Conservation (phyloP, 495 filamentous ascomycete species). For the Hypoxylon cercidicola region DNA sequence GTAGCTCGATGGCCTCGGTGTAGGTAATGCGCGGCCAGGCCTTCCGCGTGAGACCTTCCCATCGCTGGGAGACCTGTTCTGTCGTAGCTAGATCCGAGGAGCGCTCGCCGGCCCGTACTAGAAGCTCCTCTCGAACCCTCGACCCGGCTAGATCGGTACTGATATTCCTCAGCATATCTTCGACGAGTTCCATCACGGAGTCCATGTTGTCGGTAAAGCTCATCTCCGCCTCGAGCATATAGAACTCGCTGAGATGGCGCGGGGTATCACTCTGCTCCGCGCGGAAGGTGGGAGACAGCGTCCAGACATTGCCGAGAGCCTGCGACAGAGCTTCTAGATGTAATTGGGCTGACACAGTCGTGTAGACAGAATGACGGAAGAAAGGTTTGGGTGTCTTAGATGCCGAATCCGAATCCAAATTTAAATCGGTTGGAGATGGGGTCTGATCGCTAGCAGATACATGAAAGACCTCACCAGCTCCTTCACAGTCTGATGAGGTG, state of each 20-base stretch:
- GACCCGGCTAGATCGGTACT: slow-evolving; percentile 64
- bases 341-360: slow-evolving; percentile 94
- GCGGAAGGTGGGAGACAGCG: slow-evolving; percentile 90
- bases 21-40: slow-evolving; percentile 90
- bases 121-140: slow-evolving; percentile 68
- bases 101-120: slow-evolving; percentile 43
- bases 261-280: slow-evolving; percentile 95
- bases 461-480: slow-evolving; percentile 94
- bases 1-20: slow-evolving; percentile 73
- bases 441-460: slow-evolving; percentile 56
- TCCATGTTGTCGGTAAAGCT: slow-evolving; percentile 77
- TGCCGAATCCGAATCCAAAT: too few species aligned
- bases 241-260: slow-evolving; percentile 96
- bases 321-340: slow-evolving; percentile 94
- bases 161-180: slow-evolving; percentile 76
- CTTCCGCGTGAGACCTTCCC: slow-evolving; percentile 69
- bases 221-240: slow-evolving; percentile 95
- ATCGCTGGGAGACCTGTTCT: slow-evolving; percentile 70
- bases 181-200: slow-evolving; percentile 79
- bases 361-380: slow-evolving; percentile 90
- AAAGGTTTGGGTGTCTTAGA: slow-evolving; percentile 59
- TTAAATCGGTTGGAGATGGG: slow-evolving; percentile 39
- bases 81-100: slow-evolving; percentile 48
- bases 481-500: slow-evolving; percentile 97
- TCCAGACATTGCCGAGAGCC: slow-evolving; percentile 91